These are phyloP conservation scores for Epichloe festucae DNA, from an alignment of 2,329 filamentous ascomycete species.

Conservation along the genomic window DNA sequence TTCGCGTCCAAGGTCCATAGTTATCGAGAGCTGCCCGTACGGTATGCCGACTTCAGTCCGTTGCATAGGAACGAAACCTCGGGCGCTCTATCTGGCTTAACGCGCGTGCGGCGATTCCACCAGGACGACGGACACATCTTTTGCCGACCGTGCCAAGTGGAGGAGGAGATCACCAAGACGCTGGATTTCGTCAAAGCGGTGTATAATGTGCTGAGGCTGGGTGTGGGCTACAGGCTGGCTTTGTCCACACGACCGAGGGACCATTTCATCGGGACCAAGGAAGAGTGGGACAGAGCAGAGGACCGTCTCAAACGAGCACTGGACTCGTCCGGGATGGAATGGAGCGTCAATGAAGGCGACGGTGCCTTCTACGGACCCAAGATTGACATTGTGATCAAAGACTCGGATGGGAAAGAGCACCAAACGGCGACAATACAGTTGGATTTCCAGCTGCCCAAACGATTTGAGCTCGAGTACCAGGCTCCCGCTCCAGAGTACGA, in stretches of 20 bases:
- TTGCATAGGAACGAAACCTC: constrained; percentile 81
- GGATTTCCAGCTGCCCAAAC: constrained; percentile 77
- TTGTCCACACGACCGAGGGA: constrained; percentile 67
- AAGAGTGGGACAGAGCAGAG: constrained; percentile 44
- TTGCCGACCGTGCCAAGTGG: constrained; percentile 64
- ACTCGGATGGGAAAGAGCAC: constrained; percentile 73
- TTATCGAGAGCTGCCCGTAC: constrained; percentile 69
- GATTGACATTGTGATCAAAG: constrained; percentile 73
- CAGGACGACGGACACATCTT: constrained; percentile 91
- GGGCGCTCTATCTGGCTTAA: constrained; percentile 68
- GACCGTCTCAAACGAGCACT: constrained; percentile 25
- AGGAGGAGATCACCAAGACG: constrained; percentile 59
- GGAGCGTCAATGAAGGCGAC: constrained; percentile 67
- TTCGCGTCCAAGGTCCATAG: constrained; percentile 62
- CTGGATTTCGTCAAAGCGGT: constrained; percentile 62
- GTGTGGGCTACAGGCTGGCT: constrained; percentile 55
- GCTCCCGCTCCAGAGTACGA: constrained; percentile 54
- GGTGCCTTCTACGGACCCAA: constrained; percentile 88
- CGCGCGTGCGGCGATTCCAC: constrained; percentile 74
- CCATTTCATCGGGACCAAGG: constrained; percentile 61
- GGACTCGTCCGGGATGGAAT: constrained; percentile 57
- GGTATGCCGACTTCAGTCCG: constrained; percentile 77
- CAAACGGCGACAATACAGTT: constrained; percentile 83
- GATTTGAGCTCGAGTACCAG: constrained; percentile 65
- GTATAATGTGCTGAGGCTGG: constrained; percentile 57